A percentile compares a stretch with the other conserved stretches of the same genome.
Conservation (phyloP, 768 basidiomycete species). For the Podaxis sp. region DNA sequence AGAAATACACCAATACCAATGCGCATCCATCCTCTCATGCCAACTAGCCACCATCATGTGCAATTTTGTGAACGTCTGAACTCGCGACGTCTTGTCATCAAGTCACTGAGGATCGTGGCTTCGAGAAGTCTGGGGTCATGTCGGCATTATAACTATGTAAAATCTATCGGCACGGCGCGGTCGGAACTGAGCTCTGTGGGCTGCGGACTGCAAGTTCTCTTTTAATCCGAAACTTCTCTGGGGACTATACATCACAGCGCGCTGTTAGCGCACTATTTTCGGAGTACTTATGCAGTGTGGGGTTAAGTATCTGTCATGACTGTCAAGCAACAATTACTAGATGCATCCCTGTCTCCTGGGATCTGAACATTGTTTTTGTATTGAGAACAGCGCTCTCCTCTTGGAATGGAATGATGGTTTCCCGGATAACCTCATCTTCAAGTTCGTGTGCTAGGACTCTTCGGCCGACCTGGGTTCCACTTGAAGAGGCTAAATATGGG, state of each 20-base stretch:
- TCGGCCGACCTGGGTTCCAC: neutral
- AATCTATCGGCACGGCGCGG: neutral
- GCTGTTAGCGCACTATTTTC: neutral
- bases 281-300: neutral
- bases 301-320: neutral
- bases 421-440: conserved; percentile 5
- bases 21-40: neutral
- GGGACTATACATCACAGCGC: neutral
- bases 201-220: neutral
- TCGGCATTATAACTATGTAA: neutral
- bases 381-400: neutral
- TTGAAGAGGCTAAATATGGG: neutral
- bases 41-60: neutral
- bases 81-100: neutral
- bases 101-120: neutral
- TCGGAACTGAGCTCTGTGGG: neutral
- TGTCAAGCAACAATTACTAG: neutral
- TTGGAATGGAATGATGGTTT: conserved; percentile 8
- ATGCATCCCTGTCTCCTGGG: neutral
- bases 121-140: neutral
- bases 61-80: neutral
- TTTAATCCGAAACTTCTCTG: neutral
- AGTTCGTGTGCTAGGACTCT: neutral
- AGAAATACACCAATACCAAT: neutral
- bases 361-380: neutral